Conservation (phyloP, 1,139 yeast genomes). For the Suhomyces guaymorum region DNA sequence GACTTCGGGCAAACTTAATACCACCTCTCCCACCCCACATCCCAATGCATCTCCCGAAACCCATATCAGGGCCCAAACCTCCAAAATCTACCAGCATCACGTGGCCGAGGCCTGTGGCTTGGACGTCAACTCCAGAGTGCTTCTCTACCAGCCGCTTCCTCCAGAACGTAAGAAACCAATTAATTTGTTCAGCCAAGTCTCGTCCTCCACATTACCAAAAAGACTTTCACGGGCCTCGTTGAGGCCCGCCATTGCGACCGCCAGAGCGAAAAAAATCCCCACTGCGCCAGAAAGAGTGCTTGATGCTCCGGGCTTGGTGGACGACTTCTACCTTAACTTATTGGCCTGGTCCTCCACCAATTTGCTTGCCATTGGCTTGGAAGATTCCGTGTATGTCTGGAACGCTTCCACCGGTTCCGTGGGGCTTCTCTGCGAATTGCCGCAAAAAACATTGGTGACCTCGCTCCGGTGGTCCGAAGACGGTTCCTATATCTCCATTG, state of each 20-base stretch:
- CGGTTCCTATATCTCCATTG: conserved; percentile 83
- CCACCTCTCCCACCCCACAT: conserved; percentile 34
- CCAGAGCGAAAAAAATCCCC: conserved; percentile 70
- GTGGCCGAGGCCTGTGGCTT: conserved; percentile 96
- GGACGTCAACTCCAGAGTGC: conserved; percentile 77
- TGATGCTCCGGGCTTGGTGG: conserved; percentile 94
- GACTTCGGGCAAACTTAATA: conserved; percentile 38
- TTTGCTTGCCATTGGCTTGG: conserved; percentile 86
- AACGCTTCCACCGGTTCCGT: conserved; percentile 86
- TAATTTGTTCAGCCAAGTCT: conserved; percentile 40
- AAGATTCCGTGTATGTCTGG: conserved; percentile 86
- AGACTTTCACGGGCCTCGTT: conserved; percentile 17
- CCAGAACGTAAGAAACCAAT: conserved; percentile 69
- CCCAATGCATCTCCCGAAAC: conserved; percentile 53
- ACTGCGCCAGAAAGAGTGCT: conserved; percentile 90
- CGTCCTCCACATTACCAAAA: conserved; percentile 18
- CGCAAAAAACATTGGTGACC: conserved; percentile 55
- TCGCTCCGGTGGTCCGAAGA: conserved; percentile 92
- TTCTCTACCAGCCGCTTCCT: conserved; percentile 85
- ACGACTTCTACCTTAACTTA: conserved; percentile 87
- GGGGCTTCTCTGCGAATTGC: conserved; percentile 63
- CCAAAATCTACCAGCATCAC: conserved; percentile 72
- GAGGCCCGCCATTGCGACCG: conserved; percentile 52
- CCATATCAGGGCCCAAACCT: conserved; percentile 68
- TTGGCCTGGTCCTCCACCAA: conserved; percentile 87